These are phyloP conservation scores for Melastoma candidum DNA, from an alignment of 441 rosid genomes.

Conservation along the genomic window DNA sequence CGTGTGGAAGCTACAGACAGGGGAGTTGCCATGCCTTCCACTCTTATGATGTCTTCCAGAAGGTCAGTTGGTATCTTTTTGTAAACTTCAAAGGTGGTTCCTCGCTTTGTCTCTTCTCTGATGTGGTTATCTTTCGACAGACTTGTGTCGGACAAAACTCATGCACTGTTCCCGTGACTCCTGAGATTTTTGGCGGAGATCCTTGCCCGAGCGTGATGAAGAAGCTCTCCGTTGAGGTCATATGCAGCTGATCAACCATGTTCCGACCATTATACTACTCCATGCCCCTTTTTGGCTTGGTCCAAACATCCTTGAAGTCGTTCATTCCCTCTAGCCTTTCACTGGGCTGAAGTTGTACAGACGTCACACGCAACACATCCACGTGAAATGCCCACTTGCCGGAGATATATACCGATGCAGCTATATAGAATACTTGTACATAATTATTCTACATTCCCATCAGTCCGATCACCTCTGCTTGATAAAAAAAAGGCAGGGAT, in stretches of 20 bases:
- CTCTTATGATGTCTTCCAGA: slow-evolving; percentile 89
- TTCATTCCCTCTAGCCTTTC: slow-evolving; percentile 27
- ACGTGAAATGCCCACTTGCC: too few relatives aligned
- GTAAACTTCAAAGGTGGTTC: not conserved
- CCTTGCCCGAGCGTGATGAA: slow-evolving; percentile 84
- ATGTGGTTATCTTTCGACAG: slow-evolving; percentile 30
- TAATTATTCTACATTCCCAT: too few relatives aligned
- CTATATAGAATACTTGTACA: too few relatives aligned
- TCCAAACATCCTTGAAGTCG: slow-evolving; percentile 10
- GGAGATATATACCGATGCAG: too few relatives aligned
- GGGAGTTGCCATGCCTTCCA: slow-evolving; percentile 90
- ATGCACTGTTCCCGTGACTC: slow-evolving; percentile 89
- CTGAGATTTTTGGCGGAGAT: slow-evolving; percentile 90
- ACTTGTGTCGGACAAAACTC: slow-evolving; percentile 82
- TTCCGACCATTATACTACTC: slow-evolving; percentile 9
- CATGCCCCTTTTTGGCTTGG: slow-evolving; percentile 16
- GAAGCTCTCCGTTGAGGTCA: slow-evolving; percentile 80
- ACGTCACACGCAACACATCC: slow-evolving; percentile 41
- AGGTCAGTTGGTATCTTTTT: slow-evolving; percentile 30
- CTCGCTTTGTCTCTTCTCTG: not conserved
- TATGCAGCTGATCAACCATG: slow-evolving; percentile 51
- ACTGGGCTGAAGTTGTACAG: slow-evolving; percentile 75
- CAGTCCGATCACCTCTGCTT: too few relatives aligned
- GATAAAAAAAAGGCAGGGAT: too few relatives aligned
- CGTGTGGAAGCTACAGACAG: slow-evolving; percentile 71